Percentiles rank a stretch among this genome's conserved stretches.
phyloP scores from a whole-genome alignment of 345 rosid species.

The Viola odorata region DNA sequence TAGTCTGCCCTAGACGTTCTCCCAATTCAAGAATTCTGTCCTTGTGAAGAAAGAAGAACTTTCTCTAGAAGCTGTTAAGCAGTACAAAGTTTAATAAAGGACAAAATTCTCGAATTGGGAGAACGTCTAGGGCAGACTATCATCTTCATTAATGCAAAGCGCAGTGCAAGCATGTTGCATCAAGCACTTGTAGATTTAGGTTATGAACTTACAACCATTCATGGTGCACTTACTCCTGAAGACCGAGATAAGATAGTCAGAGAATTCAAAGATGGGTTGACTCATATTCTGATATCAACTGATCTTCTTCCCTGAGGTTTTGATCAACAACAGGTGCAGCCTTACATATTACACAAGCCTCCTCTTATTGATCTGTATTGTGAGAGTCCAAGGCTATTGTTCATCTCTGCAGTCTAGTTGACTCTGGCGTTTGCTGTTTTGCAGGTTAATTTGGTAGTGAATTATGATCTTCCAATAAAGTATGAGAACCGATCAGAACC shows the following conservation, averaged over 20 bases:
- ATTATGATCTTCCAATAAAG: slow-evolving; percentile 75
- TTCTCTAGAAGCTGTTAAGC: slow-evolving; percentile 78
- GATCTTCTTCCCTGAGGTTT: slow-evolving; percentile 91
- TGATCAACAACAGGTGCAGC: slow-evolving; percentile 74
- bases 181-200: slow-evolving; percentile 60
- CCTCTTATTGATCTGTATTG: not conserved
- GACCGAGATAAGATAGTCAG: slow-evolving; percentile 79
- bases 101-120: slow-evolving; percentile 77
- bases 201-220: slow-evolving; percentile 81
- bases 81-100: slow-evolving; percentile 80
- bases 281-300: slow-evolving; percentile 85
- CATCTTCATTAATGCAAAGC: slow-evolving; percentile 63
- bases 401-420: not conserved
- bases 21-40: slow-evolving; percentile 84
- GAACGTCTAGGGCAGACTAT: slow-evolving; percentile 81
- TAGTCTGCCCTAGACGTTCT: slow-evolving; percentile 76
- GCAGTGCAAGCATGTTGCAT: slow-evolving; percentile 56
- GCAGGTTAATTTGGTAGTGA: slow-evolving; percentile 87
- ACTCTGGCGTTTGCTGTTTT: not conserved
- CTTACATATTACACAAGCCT: slow-evolving; percentile 3
- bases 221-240: slow-evolving; percentile 53
- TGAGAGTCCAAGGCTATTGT: not conserved
- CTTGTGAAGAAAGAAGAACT: slow-evolving; percentile 86
- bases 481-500: slow-evolving; percentile 48
- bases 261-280: slow-evolving; percentile 80